Base-by-base conservation (phyloP, 1,139 yeast genomes). In the Lodderomyces parapsilosis region DNA sequence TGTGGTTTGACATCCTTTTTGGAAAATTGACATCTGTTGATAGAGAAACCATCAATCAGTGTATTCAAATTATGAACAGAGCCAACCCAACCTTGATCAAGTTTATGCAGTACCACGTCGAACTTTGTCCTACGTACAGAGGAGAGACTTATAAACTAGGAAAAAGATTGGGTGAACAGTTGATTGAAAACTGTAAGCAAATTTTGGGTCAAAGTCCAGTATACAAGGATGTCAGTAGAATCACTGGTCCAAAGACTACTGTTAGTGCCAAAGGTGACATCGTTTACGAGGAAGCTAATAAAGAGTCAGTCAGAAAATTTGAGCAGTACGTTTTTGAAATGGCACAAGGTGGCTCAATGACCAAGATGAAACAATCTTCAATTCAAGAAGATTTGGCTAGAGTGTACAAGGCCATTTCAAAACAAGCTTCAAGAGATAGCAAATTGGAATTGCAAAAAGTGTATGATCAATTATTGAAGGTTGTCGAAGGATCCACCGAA, bases 21-120 rank as follows among this genome's bases (percentile, higher is more conserved):
- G 99, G 99, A 61, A 85, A 88, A 53, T 78, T 93, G 56, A 82
- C 84, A 39, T 84, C 89, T 47, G 86, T 93, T 53, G 98, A 93
- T 64, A 84, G 99, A 65, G 97, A 93, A 72, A 90, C 95, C 51
- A 96, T 93, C 49, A 81, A 91, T 53, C 96, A 91, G 66, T 95
- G 99, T 68, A 91, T 93, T 59, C 90, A 90, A 66, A 88, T 93
- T 65, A 91, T 93, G 98, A 93, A 93, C 80, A 84, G 98, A 69
- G 83, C 98, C 37, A 90, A 89, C 68, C 96, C 96, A 50, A 83
- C 96, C 39, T 78, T 93, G 62, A 86, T 93, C 58, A 93, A 90
- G 62, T 90, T 91, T 64, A 93, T 93, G 97, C 96, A 93, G 70
- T 93, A 91, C 68, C 96, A 91, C 66, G 86, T 93, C 64, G 96